These are phyloP conservation scores for Kokia cookei DNA, from an alignment of 441 rosid genomes.

Conservation along the genomic window DNA sequence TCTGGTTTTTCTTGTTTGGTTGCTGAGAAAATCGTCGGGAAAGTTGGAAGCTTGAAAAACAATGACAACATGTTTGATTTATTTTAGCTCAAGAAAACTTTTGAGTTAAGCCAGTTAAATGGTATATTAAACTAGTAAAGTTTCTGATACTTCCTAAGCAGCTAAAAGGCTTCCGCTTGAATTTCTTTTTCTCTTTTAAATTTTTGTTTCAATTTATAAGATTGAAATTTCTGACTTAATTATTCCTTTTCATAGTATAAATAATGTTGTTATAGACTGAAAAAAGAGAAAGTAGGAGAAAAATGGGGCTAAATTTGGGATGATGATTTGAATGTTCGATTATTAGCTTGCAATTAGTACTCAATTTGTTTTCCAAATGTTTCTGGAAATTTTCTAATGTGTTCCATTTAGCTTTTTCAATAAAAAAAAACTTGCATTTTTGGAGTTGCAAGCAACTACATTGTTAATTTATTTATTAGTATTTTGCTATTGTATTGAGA, in stretches of 20 bases:
- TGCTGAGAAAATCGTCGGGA: not conserved
- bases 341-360: not conserved
- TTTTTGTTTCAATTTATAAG: not conserved
- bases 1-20: not conserved
- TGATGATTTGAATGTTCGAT: not conserved
- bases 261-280: not conserved
- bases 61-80: not conserved
- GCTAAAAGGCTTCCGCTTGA: not conserved
- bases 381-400: not conserved
- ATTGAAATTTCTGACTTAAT: not conserved
- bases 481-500: not conserved
- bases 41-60: not conserved
- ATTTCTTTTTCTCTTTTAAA: not conserved
- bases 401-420: not conserved
- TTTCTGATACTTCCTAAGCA: not conserved
- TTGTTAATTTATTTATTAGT: not conserved
- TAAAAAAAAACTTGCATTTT: not conserved
- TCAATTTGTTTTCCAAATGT: not conserved
- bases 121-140: not conserved
- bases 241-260: not conserved
- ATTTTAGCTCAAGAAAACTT: not conserved
- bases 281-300: not conserved
- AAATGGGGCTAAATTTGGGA: not conserved
- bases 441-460: not conserved
- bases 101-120: not conserved